phyloP scores from a whole-genome alignment of 352 stramenopile species.

The Hyaloperonospora arabidopsidis region DNA sequence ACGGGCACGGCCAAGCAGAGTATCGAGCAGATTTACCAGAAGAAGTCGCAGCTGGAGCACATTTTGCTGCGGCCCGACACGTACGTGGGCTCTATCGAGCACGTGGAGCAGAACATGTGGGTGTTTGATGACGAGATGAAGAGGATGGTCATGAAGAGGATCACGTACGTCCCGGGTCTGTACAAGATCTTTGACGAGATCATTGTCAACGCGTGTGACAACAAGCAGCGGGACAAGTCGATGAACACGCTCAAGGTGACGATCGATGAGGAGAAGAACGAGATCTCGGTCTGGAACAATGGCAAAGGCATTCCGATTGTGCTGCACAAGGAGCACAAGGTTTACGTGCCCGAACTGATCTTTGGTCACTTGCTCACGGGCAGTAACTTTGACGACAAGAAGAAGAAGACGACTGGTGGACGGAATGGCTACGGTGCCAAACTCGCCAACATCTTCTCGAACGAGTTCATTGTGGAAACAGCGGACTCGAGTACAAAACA shows the following conservation, averaged over 20 bases:
- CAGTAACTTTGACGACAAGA: slow-evolving; percentile 97
- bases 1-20: slow-evolving; percentile 41
- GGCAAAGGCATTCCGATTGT: slow-evolving; percentile 95
- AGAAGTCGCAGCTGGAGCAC: slow-evolving; percentile 97
- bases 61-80: slow-evolving; percentile 96
- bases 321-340: slow-evolving; percentile 94
- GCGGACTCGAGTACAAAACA: slow-evolving; percentile 88
- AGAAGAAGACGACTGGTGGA: slow-evolving; percentile 92
- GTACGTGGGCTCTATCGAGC: slow-evolving; percentile 95
- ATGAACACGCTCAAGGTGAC: slow-evolving; percentile 92
- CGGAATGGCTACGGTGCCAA: slow-evolving; percentile 98
- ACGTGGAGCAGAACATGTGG: slow-evolving; percentile 87
- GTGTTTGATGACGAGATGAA: slow-evolving; percentile 88
- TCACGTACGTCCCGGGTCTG: slow-evolving; percentile 93
- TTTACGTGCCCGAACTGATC: slow-evolving; percentile 97
- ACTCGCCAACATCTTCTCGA: slow-evolving; percentile 99
- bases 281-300: slow-evolving; percentile 97
- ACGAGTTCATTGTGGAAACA: slow-evolving; percentile 97
- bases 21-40: slow-evolving; percentile 93
- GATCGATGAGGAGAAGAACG: slow-evolving; percentile 87
- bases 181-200: slow-evolving; percentile 99
- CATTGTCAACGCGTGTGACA: slow-evolving; percentile 99
- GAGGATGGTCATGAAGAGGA: slow-evolving; percentile 88
- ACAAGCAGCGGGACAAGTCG: slow-evolving; percentile 98
- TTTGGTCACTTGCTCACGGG: slow-evolving; percentile 97